Percentiles rank a stretch among this genome's conserved stretches.
Conservation (phyloP, 352 stramenopile genomes). For the Phytophthora colocasiae region DNA sequence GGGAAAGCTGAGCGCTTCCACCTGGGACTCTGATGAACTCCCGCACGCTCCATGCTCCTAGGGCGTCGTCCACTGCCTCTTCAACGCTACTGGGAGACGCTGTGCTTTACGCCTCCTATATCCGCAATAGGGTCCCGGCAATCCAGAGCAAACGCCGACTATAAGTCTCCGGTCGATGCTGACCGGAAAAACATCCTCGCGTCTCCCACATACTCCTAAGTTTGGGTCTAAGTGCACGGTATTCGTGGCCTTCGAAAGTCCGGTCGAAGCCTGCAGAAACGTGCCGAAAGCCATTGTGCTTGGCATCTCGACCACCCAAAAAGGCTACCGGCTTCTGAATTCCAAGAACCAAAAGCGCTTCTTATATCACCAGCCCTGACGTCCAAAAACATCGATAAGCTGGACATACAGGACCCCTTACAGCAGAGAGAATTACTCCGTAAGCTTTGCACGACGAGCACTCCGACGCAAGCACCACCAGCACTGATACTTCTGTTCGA, state of each 20-base stretch:
- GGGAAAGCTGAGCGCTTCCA: conserved; percentile 7
- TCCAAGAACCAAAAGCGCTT: not conserved
- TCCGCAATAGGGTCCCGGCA: conserved; percentile 5
- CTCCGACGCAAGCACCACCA: too few relatives aligned
- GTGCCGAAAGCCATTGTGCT: not conserved
- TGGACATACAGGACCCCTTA: not conserved
- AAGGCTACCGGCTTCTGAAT: conserved; percentile 1
- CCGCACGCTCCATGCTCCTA: not conserved
- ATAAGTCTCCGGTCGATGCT: conserved; percentile 4
- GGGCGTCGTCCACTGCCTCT: conserved; percentile 1
- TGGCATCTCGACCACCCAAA: not conserved
- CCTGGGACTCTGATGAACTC: conserved; percentile 3
- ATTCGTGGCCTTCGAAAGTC: not conserved
- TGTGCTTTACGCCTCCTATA: conserved; percentile 8
- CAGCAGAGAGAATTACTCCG: not conserved
- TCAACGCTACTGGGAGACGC: conserved; percentile 11
- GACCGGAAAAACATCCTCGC: not conserved
- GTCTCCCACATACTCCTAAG: not conserved
- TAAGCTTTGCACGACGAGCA: too few relatives aligned
- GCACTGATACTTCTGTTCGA: too few relatives aligned
- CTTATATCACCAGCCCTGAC: not conserved
- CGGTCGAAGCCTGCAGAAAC: not conserved
- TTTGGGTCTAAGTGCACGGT: conserved; percentile 1
- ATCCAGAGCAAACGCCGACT: not conserved
- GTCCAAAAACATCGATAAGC: conserved; percentile 4